Percentiles rank a stretch among this genome's conserved stretches.
These are phyloP conservation scores for Colletotrichum sp. DNA, from an alignment of 2,329 filamentous ascomycete species.

Conservation along the genomic window DNA sequence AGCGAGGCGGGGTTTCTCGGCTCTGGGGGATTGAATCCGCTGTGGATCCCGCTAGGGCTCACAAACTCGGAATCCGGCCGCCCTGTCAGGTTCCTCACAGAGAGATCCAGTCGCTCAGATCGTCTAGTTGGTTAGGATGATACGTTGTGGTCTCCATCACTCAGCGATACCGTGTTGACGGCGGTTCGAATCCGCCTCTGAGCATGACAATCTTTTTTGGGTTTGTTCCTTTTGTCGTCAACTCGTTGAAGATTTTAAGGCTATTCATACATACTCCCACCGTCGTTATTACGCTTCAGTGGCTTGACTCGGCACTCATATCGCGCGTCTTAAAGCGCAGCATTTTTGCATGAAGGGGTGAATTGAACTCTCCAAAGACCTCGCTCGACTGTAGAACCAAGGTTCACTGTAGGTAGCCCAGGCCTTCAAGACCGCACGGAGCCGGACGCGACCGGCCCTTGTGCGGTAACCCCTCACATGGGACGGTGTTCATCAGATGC, in stretches of 20 bases:
- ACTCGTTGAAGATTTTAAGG: neutral
- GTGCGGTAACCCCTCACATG: neutral
- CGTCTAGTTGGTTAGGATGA: slow-evolving; percentile 23
- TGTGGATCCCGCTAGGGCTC: slow-evolving; percentile 6
- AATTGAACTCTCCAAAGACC: neutral
- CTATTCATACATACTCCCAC: neutral
- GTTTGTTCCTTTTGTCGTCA: neutral
- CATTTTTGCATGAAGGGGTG: rapidly evolving
- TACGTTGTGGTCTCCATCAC: slow-evolving; percentile 21
- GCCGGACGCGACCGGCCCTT: neutral
- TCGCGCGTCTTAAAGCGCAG: neutral
- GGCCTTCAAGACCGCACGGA: rapidly evolving
- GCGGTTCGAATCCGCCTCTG: slow-evolving; percentile 23
- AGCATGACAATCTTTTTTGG: neutral
- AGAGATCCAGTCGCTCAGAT: slow-evolving; percentile 11
- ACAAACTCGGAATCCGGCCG: rapidly evolving
- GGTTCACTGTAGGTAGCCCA: neutral
- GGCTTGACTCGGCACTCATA: neutral
- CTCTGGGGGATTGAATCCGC: neutral
- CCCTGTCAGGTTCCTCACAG: neutral
- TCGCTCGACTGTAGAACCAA: neutral
- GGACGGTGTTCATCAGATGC: neutral
- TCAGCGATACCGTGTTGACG: slow-evolving; percentile 19
- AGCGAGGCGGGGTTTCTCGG: no score
- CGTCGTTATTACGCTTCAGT: neutral